These are phyloP conservation scores for Magnolia kwangsiensis DNA, from an alignment of 164 flowering plant genomes.

Conservation along the genomic window DNA sequence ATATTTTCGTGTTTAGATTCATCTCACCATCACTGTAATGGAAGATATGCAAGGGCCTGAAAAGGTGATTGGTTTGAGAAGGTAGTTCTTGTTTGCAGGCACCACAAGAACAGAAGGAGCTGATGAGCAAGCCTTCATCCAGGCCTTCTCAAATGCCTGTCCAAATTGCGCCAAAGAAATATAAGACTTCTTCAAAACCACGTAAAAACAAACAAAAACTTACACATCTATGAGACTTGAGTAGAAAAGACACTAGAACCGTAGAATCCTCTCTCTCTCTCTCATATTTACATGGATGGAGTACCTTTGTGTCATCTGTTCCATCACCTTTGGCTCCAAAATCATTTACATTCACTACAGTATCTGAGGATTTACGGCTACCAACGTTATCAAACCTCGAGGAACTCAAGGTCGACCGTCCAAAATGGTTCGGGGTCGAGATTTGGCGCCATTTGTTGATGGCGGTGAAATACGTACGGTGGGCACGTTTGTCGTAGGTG, in stretches of 20 bases:
- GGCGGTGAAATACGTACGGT: conserved; percentile 27
- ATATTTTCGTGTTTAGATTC: not conserved
- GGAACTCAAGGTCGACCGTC: conserved; percentile 3
- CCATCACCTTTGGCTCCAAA: conserved; percentile 18
- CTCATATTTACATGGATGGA: no score
- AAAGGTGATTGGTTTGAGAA: conserved; percentile 53
- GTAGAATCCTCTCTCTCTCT: not conserved
- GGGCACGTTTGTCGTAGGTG: conserved; percentile 2
- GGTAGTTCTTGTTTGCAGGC: conserved; percentile 47
- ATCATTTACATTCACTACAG: conserved; percentile 7
- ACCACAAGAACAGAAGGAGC: conserved; percentile 39
- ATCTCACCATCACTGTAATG: conserved; percentile 49
- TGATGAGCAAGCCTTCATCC: conserved; percentile 62
- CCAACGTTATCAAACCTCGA: not conserved
- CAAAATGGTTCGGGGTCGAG: conserved; percentile 9
- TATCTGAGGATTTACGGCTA: not conserved
- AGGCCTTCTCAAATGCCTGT: conserved; percentile 70
- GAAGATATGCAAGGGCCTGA: conserved; percentile 74
- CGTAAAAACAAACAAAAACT: not conserved
- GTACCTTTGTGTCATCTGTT: conserved; percentile 14
- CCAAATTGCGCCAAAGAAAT: not conserved
- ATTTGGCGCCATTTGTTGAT: conserved; percentile 11
- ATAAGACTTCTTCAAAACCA: not conserved
- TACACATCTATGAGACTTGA: not conserved
- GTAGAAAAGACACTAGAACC: not conserved